Evolutionary conservation across 2,329 filamentous ascomycete genomes (phyloP).

Genomic region (Fusarium sp.): DNA sequence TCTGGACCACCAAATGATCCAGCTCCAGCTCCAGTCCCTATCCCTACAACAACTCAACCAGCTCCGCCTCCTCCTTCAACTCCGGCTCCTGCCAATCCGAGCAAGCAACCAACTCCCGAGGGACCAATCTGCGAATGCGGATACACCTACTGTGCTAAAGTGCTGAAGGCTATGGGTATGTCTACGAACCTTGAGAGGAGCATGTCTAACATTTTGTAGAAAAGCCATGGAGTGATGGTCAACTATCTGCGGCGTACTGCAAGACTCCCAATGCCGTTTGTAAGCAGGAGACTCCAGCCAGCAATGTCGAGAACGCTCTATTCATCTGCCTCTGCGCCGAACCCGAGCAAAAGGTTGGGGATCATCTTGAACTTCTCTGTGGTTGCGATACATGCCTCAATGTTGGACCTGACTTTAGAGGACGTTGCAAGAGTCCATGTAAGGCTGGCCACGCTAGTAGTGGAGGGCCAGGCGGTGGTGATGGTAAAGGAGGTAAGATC

Average conservation of each 20-base stretch:
- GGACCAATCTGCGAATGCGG: slow-evolving; percentile 56
- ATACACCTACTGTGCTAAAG: slow-evolving; percentile 57
- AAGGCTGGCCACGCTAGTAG: slow-evolving; percentile 30
- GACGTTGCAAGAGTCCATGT: slow-evolving; percentile 55
- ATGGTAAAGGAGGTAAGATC: not conserved
- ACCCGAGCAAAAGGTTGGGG: slow-evolving; percentile 50
- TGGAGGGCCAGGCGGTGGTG: not conserved
- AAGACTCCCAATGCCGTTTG: slow-evolving; percentile 53
- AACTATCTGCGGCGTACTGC: slow-evolving; percentile 54
- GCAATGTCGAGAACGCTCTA: slow-evolving; percentile 50
- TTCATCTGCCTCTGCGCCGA: slow-evolving; percentile 56
- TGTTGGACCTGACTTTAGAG: slow-evolving; percentile 55
- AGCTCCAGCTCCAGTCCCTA: slow-evolving; percentile 14
- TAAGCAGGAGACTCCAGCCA: slow-evolving; percentile 46
- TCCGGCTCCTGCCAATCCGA: slow-evolving; percentile 36
- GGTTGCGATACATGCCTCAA: slow-evolving; percentile 56
- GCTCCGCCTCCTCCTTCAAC: slow-evolving; percentile 28
- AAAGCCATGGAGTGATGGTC: slow-evolving; percentile 51
- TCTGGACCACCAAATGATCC: slow-evolving; percentile 1
- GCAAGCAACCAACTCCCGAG: slow-evolving; percentile 33
- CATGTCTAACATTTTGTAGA: slow-evolving; percentile 36
- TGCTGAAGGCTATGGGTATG: slow-evolving; percentile 54
- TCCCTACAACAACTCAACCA: slow-evolving; percentile 10
- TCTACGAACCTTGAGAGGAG: not conserved
- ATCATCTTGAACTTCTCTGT: slow-evolving; percentile 54